A percentile compares a stretch with the other conserved stretches of the same genome.
phyloP scores from a whole-genome alignment of 352 stramenopile species.

The Plasmopara halstedii region DNA sequence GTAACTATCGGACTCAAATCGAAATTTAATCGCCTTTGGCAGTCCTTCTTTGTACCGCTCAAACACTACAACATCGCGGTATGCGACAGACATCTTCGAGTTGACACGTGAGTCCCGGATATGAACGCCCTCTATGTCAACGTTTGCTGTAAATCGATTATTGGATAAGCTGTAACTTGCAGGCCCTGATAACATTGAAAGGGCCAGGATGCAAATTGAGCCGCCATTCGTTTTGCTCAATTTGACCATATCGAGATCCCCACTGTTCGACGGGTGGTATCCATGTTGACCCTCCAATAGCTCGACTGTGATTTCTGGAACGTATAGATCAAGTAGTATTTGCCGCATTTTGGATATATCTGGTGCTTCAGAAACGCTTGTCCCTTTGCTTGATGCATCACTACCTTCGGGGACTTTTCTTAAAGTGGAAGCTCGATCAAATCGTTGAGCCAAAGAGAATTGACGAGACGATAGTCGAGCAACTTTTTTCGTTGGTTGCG shows the following conservation, averaged over 20 bases:
- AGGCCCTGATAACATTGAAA: constrained; percentile 34
- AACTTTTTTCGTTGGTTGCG: constrained; percentile 9
- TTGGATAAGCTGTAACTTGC: constrained; percentile 51
- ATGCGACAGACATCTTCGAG: constrained; percentile 45
- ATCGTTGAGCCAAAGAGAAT: constrained; percentile 17
- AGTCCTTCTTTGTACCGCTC: constrained; percentile 30
- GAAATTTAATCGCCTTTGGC: constrained; percentile 57
- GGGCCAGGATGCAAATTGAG: constrained; percentile 65
- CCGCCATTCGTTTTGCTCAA: constrained; percentile 49
- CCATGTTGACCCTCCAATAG: constrained; percentile 66
- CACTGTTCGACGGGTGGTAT: constrained; percentile 70
- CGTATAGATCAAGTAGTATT: constrained; percentile 43
- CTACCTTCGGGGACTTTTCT: constrained; percentile 23
- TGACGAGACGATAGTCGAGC: constrained; percentile 12
- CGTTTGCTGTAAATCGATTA: constrained; percentile 33
- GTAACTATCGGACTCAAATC: constrained; percentile 42
- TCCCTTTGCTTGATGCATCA: constrained; percentile 23
- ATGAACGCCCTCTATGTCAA: constrained; percentile 51
- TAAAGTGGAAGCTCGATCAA: constrained; percentile 21
- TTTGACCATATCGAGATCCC: constrained; percentile 68
- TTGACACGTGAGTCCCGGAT: constrained; percentile 60
- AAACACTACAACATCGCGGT: constrained; percentile 73
- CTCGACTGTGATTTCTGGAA: constrained; percentile 76
- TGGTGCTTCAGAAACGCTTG: constrained; percentile 23
- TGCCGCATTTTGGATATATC: constrained; percentile 43